A percentile compares a stretch with the other conserved stretches of the same genome.
Evolutionary conservation across 2,329 filamentous ascomycete genomes (phyloP).

Genomic region (Diplodia scrobiculata): DNA sequence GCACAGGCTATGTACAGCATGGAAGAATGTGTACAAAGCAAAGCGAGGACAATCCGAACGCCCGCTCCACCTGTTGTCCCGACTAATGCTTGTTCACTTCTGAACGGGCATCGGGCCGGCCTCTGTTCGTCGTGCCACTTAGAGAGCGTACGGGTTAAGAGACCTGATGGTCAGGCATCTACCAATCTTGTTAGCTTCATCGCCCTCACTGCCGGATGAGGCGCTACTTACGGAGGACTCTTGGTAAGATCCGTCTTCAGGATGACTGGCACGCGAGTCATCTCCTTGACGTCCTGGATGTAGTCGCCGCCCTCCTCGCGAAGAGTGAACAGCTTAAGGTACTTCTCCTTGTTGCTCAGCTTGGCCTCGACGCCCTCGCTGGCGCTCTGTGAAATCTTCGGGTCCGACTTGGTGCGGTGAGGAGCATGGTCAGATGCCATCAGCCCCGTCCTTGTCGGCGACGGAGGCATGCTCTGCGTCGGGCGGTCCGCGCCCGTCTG

Average conservation of each 20-base stretch:
- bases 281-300: slow-evolving; percentile 97
- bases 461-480: slow-evolving; percentile 93
- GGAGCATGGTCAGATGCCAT: slow-evolving; percentile 63
- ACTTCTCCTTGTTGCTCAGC: slow-evolving; percentile 93
- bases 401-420: slow-evolving; percentile 89
- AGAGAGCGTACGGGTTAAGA: slow-evolving; percentile 73
- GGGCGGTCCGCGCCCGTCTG: slow-evolving; percentile 69
- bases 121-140: slow-evolving; percentile 30
- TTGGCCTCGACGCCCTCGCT: slow-evolving; percentile 75
- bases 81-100: background rate
- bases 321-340: slow-evolving; percentile 83
- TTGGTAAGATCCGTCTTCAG: slow-evolving; percentile 97
- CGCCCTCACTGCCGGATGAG: slow-evolving; percentile 2
- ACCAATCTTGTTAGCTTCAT: slow-evolving; percentile 41
- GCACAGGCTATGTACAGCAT: slow-evolving; percentile 30
- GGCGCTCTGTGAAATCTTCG: slow-evolving; percentile 72
- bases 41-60: slow-evolving; percentile 23
- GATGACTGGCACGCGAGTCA: slow-evolving; percentile 96
- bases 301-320: slow-evolving; percentile 92
- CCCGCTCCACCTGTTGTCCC: background rate
- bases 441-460: slow-evolving; percentile 75
- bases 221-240: slow-evolving; percentile 89
- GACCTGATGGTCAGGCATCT: slow-evolving; percentile 84
- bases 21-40: slow-evolving; percentile 28
- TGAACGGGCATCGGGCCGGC: background rate